A percentile compares a stretch with the other conserved stretches of the same genome.
These are phyloP conservation scores for Porogramme epimiltina DNA, from an alignment of 1,284 basidiomycete species.

Conservation along the genomic window DNA sequence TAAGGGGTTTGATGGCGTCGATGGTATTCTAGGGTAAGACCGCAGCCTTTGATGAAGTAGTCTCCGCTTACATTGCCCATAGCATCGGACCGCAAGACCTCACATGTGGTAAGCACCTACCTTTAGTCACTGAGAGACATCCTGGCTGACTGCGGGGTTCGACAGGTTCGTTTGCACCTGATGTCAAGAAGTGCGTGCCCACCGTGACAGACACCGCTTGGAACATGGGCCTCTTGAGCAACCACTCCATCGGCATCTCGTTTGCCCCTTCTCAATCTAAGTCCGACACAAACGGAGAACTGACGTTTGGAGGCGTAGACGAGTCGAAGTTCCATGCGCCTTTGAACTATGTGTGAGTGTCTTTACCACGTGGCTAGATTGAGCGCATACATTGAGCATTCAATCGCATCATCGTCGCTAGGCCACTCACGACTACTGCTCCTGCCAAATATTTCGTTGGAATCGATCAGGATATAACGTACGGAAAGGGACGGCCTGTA, in stretches of 20 bases:
- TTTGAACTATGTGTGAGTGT: conserved; percentile 46
- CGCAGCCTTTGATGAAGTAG: neutral
- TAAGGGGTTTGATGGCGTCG: conserved; percentile 39
- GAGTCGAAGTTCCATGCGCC: conserved; percentile 46
- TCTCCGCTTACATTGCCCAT: neutral
- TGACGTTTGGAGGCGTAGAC: conserved; percentile 50
- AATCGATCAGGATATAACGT: conserved; percentile 26
- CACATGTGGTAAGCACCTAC: conserved; percentile 31
- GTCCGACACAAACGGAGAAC: conserved; percentile 28
- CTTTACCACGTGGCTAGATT: too few species aligned
- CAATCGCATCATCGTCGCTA: conserved; percentile 38
- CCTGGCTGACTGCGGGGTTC: neutral
- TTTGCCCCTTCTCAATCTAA: conserved; percentile 42
- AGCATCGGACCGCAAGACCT: conserved; percentile 51
- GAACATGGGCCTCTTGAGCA: conserved; percentile 22
- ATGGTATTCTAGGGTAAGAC: conserved; percentile 49
- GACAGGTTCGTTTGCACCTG: conserved; percentile 34
- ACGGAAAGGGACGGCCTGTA: conserved; percentile 25
- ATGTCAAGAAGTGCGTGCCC: conserved; percentile 35
- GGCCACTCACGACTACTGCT: conserved; percentile 29
- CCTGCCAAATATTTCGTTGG: conserved; percentile 37
- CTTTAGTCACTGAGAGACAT: too few species aligned
- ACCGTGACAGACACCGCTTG: conserved; percentile 49
- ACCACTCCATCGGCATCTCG: conserved; percentile 46
- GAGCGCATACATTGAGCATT: neutral